A percentile compares a stretch with the other conserved stretches of the same genome.
phyloP scores from a whole-genome alignment of 495 filamentous ascomycete genomes.

The Delitschia confertaspora region DNA sequence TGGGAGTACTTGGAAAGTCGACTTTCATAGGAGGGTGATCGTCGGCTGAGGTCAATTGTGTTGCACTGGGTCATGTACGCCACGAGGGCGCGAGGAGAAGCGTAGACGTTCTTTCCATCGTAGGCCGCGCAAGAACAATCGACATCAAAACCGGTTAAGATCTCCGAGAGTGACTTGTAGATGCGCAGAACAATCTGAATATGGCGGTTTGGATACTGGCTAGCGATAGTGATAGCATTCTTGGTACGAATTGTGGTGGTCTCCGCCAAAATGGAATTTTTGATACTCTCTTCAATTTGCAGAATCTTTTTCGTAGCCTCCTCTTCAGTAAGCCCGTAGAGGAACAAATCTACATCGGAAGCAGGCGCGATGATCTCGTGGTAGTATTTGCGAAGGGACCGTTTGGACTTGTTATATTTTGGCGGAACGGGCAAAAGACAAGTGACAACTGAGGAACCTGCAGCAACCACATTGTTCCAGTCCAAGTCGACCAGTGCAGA shows the following conservation, averaged over 20 bases:
- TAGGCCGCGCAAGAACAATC: constrained; percentile 74
- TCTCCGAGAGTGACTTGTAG: constrained; percentile 71
- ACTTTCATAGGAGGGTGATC: constrained; percentile 78
- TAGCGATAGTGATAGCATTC: constrained; percentile 74
- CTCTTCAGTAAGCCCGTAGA: constrained; percentile 65
- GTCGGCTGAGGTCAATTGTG: constrained; percentile 64
- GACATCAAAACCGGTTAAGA: constrained; percentile 78
- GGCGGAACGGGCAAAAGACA: constrained; percentile 62
- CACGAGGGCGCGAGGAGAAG: constrained; percentile 59
- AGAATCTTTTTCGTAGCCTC: constrained; percentile 74
- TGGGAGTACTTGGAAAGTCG: constrained; percentile 81
- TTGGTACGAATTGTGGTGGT: constrained; percentile 70
- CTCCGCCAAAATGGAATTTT: constrained; percentile 64
- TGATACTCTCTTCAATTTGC: constrained; percentile 60
- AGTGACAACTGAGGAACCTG: constrained; percentile 68
- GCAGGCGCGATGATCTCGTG: constrained; percentile 70
- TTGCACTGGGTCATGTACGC: constrained; percentile 74
- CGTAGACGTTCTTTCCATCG: constrained; percentile 66
- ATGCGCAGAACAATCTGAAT: constrained; percentile 75
- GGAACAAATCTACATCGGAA: constrained; percentile 76
- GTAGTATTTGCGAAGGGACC: constrained; percentile 61
- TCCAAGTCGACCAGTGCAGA: constrained; percentile 52
- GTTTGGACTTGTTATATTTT: constrained; percentile 54
- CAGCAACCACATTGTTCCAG: constrained; percentile 69
- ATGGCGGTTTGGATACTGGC: constrained; percentile 73